Evolutionary conservation across 192 early-diverging fungal genomes (phyloP).

Genomic region (Radiomyces spectabilis): DNA sequence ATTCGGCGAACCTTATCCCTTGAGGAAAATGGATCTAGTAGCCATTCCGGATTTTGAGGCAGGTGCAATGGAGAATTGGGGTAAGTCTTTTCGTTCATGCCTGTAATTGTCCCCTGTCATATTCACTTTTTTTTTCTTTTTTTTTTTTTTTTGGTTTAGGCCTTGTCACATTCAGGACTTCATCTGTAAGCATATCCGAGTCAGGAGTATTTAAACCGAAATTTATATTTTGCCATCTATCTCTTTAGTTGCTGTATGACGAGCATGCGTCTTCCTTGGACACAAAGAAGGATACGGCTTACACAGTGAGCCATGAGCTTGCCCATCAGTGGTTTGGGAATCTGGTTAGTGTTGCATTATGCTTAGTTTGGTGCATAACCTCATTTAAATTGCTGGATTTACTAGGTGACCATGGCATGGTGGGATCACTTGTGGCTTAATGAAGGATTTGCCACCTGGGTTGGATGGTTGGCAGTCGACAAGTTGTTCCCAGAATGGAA

Average conservation of each 20-base stretch:
- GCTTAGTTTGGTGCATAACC: no score
- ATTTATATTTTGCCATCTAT: no score
- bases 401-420: constrained; percentile 18
- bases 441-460: constrained; percentile 96
- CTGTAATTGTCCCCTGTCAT: no score
- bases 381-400: neutral
- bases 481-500: constrained; percentile 91
- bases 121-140: constrained; percentile 2
- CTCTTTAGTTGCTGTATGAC: constrained; percentile 70
- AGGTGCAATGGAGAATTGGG: constrained; percentile 98
- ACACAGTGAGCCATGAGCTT: constrained; percentile 83
- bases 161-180: constrained; percentile 83
- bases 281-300: constrained; percentile 74
- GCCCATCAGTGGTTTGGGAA: constrained; percentile 92
- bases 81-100: constrained; percentile 18
- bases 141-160: neutral
- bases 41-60: constrained; percentile 86
- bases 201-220: no score
- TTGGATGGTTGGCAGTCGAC: constrained; percentile 80
- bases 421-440: constrained; percentile 53
- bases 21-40: constrained; percentile 83
- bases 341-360: constrained; percentile 77
- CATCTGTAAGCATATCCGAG: constrained; percentile 7
- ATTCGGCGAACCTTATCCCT: constrained; percentile 80
- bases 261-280: constrained; percentile 58